Percentiles rank a stretch among this genome's conserved stretches.
These are phyloP conservation scores for Bipolaris zeicola DNA, from an alignment of 2,329 filamentous ascomycete species.

Conservation along the genomic window DNA sequence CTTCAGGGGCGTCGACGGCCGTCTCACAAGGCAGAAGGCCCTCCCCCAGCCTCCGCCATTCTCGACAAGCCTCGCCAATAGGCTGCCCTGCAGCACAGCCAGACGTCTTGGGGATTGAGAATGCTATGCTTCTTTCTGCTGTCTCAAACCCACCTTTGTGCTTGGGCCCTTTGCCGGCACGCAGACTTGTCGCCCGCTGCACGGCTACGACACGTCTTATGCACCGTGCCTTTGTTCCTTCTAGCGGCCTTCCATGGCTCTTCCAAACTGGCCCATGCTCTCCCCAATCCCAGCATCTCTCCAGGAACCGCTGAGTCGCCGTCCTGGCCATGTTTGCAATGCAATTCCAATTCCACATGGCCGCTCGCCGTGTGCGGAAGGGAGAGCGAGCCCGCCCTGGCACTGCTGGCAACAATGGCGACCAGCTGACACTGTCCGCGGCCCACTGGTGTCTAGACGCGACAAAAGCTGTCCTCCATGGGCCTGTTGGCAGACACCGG, in stretches of 20 bases:
- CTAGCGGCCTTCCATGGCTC: constrained; percentile 35
- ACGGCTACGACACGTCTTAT: constrained; percentile 25
- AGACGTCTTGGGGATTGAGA: constrained; percentile 21
- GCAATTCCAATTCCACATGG: constrained; percentile 5
- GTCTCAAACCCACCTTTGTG: constrained; percentile 21
- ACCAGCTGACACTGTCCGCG: no score
- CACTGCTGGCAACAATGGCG: background rate
- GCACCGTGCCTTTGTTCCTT: constrained; percentile 29
- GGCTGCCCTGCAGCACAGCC: constrained; percentile 7
- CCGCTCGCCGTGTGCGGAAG: background rate
- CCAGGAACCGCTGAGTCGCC: constrained; percentile 23
- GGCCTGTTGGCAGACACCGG: no score
- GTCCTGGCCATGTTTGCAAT: constrained; percentile 3
- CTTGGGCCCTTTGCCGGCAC: constrained; percentile 27
- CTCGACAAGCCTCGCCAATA: constrained; percentile 21
- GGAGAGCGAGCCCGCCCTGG: background rate
- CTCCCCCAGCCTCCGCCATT: constrained; percentile 12
- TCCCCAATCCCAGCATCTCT: constrained; percentile 12
- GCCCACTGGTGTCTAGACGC: no score
- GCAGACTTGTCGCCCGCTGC: constrained; percentile 28
- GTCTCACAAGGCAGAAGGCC: constrained; percentile 22
- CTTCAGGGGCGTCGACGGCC: constrained; percentile 29
- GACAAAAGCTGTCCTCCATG: no score
- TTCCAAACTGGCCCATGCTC: constrained; percentile 25
- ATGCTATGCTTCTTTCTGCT: constrained; percentile 14